A percentile compares a stretch with the other conserved stretches of the same genome.
Conservation (phyloP, 768 basidiomycete genomes). For the Clitopilus passeckerianus region DNA sequence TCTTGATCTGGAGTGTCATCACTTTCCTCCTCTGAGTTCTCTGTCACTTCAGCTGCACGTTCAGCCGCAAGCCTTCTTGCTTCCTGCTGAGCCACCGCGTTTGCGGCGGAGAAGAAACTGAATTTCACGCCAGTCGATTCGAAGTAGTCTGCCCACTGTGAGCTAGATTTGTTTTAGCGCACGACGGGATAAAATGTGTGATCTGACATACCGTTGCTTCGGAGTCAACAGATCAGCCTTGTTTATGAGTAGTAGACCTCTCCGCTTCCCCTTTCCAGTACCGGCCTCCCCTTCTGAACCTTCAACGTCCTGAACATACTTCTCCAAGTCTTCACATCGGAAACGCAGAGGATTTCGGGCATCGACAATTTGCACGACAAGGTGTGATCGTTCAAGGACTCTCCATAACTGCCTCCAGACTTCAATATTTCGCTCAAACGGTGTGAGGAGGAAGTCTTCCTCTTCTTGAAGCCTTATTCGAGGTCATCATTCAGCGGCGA, state of each 20-base stretch:
- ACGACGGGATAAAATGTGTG: no score
- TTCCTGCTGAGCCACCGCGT: conserved; percentile 81
- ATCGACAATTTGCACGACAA: conserved; percentile 94
- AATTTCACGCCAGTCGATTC: conserved; percentile 70
- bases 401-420: conserved; percentile 99
- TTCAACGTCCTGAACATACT: conserved; percentile 81
- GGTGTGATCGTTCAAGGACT: conserved; percentile 90
- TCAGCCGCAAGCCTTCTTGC: conserved; percentile 48
- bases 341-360: conserved; percentile 92
- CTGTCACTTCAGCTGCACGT: conserved; percentile 17
- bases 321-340: conserved; percentile 87
- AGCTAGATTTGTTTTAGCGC: conserved; percentile 33
- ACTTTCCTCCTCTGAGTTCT: conserved; percentile 4
- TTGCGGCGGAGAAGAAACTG: conserved; percentile 92
- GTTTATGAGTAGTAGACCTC: conserved; percentile 84
- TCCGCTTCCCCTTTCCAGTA: conserved; percentile 67
- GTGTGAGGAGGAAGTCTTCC: conserved; percentile 85
- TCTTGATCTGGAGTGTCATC: conserved; percentile 13
- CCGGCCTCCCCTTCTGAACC: conserved; percentile 78
- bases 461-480: conserved; percentile 75
- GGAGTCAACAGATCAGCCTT: conserved; percentile 90
- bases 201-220: conserved; percentile 63
- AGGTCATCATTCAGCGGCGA: conserved; percentile 1
- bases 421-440: conserved; percentile 96
- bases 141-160: conserved; percentile 89